Percentiles rank a stretch among this genome's conserved stretches.
Evolutionary conservation across 139 green algal genomes (phyloP).

Genomic region (Tetradesmus obliquus): DNA sequence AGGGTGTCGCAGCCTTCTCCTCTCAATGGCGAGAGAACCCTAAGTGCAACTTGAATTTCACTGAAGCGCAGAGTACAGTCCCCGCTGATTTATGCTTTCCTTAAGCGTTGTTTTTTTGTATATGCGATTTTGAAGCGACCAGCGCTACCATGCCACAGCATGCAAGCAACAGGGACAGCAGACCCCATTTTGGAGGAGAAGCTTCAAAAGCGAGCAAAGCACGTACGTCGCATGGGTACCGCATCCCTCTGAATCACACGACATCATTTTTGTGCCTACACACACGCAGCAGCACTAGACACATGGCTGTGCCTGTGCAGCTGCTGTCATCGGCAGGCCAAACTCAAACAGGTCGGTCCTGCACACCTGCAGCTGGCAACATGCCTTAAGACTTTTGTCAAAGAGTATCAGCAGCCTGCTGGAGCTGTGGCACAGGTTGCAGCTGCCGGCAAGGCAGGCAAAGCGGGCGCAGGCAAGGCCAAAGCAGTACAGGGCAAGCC

Average conservation of each 20-base stretch:
- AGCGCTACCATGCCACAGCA: background rate
- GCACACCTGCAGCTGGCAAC: constrained; percentile 5
- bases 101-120: background rate
- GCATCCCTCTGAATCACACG: too few relatives aligned
- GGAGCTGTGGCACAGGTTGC: background rate
- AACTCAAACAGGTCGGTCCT: background rate
- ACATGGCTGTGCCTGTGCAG: background rate
- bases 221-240: background rate
- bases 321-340: background rate
- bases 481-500: background rate
- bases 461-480: background rate
- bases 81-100: background rate
- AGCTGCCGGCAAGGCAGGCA: background rate
- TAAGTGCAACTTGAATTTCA: too few relatives aligned
- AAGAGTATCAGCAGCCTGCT: background rate
- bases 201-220: constrained; percentile 1
- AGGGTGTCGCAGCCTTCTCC: too few relatives aligned
- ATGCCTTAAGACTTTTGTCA: background rate
- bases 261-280: too few relatives aligned
- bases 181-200: constrained; percentile 7
- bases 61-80: background rate
- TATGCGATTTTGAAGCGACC: too few relatives aligned
- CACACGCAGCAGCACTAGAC: background rate
- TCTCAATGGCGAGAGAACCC: background rate
- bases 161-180: background rate